A percentile compares a stretch with the other conserved stretches of the same genome.
Conservation (phyloP, 2,329 filamentous ascomycete genomes). For the Fusarium irregulare region DNA sequence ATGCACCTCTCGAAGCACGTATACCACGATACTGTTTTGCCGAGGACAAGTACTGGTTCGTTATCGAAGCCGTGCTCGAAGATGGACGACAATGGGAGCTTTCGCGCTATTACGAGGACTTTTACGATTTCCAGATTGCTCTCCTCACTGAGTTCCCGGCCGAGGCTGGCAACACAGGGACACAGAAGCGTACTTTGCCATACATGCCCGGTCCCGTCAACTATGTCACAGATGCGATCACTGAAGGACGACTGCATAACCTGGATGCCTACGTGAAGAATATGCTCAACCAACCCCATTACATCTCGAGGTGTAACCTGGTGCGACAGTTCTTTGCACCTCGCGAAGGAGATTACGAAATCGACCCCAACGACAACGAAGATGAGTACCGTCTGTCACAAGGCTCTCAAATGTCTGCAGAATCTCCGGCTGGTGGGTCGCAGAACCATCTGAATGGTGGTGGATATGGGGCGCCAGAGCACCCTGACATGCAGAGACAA, state of each 20-base stretch:
- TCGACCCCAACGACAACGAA: slow-evolving; percentile 78
- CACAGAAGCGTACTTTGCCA: slow-evolving; percentile 83
- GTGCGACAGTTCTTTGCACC: slow-evolving; percentile 94
- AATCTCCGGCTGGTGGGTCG: slow-evolving; percentile 70
- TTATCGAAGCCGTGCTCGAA: slow-evolving; percentile 90
- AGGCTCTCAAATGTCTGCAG: slow-evolving; percentile 73
- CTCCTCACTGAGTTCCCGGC: slow-evolving; percentile 91
- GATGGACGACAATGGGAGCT: slow-evolving; percentile 94
- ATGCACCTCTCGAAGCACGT: slow-evolving; percentile 82
- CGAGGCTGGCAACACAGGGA: slow-evolving; percentile 88
- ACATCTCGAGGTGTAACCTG: slow-evolving; percentile 85
- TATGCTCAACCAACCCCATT: slow-evolving; percentile 81
- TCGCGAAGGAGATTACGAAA: slow-evolving; percentile 91
- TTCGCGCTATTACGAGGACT: slow-evolving; percentile 96
- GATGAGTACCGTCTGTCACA: slow-evolving; percentile 83
- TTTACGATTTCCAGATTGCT: slow-evolving; percentile 98
- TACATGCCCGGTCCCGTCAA: slow-evolving; percentile 99
- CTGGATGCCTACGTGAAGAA: slow-evolving; percentile 97
- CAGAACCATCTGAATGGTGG: slow-evolving; percentile 70
- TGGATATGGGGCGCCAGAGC: slow-evolving; percentile 63
- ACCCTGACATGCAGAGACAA: slow-evolving; percentile 42
- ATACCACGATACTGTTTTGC: slow-evolving; percentile 96
- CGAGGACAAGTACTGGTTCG: slow-evolving; percentile 99
- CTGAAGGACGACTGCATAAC: slow-evolving; percentile 90
- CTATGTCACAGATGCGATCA: slow-evolving; percentile 98